Conservation (phyloP, 345 rosid species). For the Salix exigua region DNA sequence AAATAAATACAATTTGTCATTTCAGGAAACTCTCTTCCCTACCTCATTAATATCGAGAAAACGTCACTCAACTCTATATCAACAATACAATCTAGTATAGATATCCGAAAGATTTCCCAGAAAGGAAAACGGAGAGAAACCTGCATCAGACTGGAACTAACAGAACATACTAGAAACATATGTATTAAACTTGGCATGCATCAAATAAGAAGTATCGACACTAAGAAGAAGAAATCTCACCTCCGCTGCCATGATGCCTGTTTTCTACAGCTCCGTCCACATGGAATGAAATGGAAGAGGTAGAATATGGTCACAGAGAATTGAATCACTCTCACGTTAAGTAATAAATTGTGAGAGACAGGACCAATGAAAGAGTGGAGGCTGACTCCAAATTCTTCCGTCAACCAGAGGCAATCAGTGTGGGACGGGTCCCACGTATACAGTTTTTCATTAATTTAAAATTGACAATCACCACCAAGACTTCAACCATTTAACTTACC, state of each 20-base stretch:
- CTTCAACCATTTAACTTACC: conserved; percentile 22
- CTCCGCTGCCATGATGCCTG: conserved; percentile 33
- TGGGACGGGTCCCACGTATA: conserved; percentile 26
- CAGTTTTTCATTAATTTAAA: neutral
- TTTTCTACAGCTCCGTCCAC: neutral
- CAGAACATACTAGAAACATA: neutral
- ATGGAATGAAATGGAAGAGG: neutral
- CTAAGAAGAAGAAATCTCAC: conserved; percentile 10
- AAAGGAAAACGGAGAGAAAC: neutral
- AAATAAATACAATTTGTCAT: neutral
- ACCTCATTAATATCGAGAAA: neutral
- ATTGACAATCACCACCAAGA: conserved; percentile 21
- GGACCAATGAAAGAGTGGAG: neutral
- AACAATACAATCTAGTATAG: neutral
- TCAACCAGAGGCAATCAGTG: conserved; percentile 18
- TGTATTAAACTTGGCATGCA: neutral
- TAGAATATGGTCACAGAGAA: conserved; percentile 1
- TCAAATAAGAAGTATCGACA: neutral
- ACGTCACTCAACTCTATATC: neutral
- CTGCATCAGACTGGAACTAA: neutral
- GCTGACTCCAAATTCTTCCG: conserved; percentile 3
- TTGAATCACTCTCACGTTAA: neutral
- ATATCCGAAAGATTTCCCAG: neutral
- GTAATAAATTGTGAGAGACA: neutral
- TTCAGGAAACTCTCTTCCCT: neutral